Evolutionary conservation across 1,284 basidiomycete species (phyloP).

Genomic region (Sanghuangporus baumii): DNA sequence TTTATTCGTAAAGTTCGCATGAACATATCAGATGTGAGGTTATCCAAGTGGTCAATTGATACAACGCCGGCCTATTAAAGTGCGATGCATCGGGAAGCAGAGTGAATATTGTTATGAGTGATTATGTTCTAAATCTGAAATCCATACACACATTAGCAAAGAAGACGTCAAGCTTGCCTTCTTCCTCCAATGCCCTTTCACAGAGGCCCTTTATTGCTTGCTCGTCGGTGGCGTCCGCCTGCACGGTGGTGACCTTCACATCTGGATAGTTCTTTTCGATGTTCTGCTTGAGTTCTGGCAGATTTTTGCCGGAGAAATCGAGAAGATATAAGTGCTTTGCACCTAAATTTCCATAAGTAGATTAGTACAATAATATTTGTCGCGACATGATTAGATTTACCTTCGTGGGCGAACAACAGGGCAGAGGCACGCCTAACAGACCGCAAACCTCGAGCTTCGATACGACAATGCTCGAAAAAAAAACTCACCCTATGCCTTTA

Average conservation of each 20-base stretch:
- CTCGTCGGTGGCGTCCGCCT: constrained; percentile 84
- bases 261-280: constrained; percentile 69
- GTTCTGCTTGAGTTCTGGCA: constrained; percentile 65
- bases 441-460: constrained; percentile 6
- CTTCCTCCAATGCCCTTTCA: constrained; percentile 68
- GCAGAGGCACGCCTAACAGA: constrained; percentile 66
- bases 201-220: constrained; percentile 65
- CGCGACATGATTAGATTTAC: constrained; percentile 29
- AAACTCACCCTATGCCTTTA: constrained; percentile 78
- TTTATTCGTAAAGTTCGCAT: constrained; percentile 80
- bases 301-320: constrained; percentile 68
- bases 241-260: constrained; percentile 68
- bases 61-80: constrained; percentile 57
- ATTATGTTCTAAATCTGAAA: neutral
- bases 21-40: constrained; percentile 63
- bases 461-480: neutral
- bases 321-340: constrained; percentile 81
- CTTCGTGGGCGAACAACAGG: constrained; percentile 76
- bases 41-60: constrained; percentile 39
- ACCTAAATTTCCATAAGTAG: constrained; percentile 40
- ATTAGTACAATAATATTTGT: neutral
- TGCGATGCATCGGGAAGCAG: neutral
- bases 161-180: constrained; percentile 87
- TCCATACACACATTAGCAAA: constrained; percentile 76
- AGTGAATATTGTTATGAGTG: neutral